These are phyloP conservation scores for Gleditsia sinensis DNA, from an alignment of 306 rosid species.

Conservation along the genomic window DNA sequence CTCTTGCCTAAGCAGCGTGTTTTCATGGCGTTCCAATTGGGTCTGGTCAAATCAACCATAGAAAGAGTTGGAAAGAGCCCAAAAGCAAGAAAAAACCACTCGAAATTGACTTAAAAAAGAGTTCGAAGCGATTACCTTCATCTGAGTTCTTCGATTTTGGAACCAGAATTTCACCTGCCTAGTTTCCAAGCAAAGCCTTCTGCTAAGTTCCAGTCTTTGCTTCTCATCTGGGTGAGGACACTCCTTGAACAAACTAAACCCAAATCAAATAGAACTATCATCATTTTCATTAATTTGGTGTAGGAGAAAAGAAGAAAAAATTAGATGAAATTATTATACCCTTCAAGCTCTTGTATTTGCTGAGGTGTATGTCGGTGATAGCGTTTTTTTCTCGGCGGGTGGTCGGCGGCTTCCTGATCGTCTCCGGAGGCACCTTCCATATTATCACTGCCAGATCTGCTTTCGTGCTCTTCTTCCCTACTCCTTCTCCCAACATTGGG, in stretches of 20 bases:
- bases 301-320: neutral
- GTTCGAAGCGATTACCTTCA: constrained; percentile 62
- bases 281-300: neutral
- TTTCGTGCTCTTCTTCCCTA: constrained; percentile 86
- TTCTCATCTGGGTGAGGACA: constrained; percentile 99
- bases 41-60: constrained; percentile 69
- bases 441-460: constrained; percentile 96
- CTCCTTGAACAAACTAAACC: constrained; percentile 79
- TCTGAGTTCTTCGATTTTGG: constrained; percentile 97
- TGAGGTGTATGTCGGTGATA: constrained; percentile 99
- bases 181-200: constrained; percentile 76
- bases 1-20: constrained; percentile 85
- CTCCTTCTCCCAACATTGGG: constrained; percentile 61
- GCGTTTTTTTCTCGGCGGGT: constrained; percentile 74
- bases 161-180: constrained; percentile 98
- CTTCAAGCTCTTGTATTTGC: constrained; percentile 97
- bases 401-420: constrained; percentile 85
- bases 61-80: too few species aligned
- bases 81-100: neutral
- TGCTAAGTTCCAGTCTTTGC: constrained; percentile 84
- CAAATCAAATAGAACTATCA: neutral
- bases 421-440: constrained; percentile 95
- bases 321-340: constrained; percentile 42
- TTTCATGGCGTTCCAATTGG: constrained; percentile 94
- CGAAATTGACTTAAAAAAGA: constrained; percentile 2